Percentiles rank a stretch among this genome's conserved stretches.
Evolutionary conservation across 331 rosid genomes (phyloP).

Genomic region (Acacia concinna): DNA sequence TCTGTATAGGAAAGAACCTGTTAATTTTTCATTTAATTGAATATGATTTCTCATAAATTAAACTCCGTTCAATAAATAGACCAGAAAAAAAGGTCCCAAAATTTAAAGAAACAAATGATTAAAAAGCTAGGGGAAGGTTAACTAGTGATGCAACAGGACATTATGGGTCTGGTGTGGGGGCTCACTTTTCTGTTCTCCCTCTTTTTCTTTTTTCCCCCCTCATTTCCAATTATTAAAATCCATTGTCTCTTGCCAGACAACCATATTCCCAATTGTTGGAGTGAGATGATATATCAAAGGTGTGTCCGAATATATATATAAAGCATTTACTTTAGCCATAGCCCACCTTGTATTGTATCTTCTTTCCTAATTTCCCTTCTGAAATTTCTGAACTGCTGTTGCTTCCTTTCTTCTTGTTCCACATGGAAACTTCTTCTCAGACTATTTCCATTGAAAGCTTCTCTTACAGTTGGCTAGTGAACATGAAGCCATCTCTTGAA

Average conservation of each 20-base stretch:
- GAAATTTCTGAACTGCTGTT: slow-evolving; percentile 10
- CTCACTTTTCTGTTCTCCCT: slow-evolving; percentile 55
- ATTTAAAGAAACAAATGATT: slow-evolving; percentile 51
- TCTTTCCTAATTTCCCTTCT: slow-evolving; percentile 20
- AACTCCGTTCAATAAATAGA: slow-evolving; percentile 32
- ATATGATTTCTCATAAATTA: slow-evolving; percentile 34
- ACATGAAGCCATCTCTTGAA: slow-evolving; percentile 76
- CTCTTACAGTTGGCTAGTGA: slow-evolving; percentile 91
- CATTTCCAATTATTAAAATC: slow-evolving; percentile 59
- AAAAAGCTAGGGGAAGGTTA: slow-evolving; percentile 50
- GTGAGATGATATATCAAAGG: slow-evolving; percentile 59
- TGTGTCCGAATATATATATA: slow-evolving; percentile 33
- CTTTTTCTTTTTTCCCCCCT: slow-evolving; percentile 35
- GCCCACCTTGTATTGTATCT: neutral
- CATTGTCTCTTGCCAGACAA: slow-evolving; percentile 77
- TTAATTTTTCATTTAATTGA: slow-evolving; percentile 31
- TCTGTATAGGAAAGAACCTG: slow-evolving; percentile 45
- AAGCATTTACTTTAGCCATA: slow-evolving; percentile 17
- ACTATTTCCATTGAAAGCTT: slow-evolving; percentile 91
- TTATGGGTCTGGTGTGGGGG: slow-evolving; percentile 64
- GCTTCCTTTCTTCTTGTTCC: neutral
- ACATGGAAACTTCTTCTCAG: slow-evolving; percentile 76
- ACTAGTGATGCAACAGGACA: slow-evolving; percentile 62
- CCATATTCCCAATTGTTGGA: slow-evolving; percentile 75
- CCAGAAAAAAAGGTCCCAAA: slow-evolving; percentile 18